Evolutionary conservation across 306 rosid genomes (phyloP), one percentile per base, ranked within the genome.

Genomic region (Citrullus colocynthis): DNA sequence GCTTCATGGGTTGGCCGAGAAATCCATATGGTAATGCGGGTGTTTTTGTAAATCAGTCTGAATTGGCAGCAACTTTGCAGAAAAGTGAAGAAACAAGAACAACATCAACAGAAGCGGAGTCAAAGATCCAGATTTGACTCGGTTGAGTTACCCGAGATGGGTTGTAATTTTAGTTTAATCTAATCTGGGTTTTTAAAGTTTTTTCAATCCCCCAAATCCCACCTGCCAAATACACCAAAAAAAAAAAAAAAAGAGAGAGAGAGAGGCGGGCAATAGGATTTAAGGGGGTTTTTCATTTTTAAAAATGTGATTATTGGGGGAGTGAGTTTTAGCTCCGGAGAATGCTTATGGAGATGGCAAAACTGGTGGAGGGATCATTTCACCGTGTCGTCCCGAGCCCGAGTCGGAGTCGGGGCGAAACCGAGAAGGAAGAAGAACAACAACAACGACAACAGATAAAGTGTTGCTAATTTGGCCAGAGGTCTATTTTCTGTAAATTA

Each of bases 321-420:
- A 79, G 58, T 55, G 32, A 81, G 83, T 77, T 58, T 76, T 62
- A n/a, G 86, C 85, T 78, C 82, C 89, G 89, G 73, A 76, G 91
- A 88, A 82, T 48, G 88, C 78, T 49, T 37, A 71, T n/a, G 93
- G 96, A 86, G 97, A 91, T 85, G 98, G 97, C 97, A 85, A 41
- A 24, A 78, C 21, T 71, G 85, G 88, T 83, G 86, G 85, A 74
- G 59, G 56, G 56, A 75, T 70, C 48, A 28, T 20, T n/a, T 82
- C 91, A 85, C 86, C 78, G 83, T 74, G 98, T 91, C 97, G 92
- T 93, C 93, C 96, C 89, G 88, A 88, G 90, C 86, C 86, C 85
- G 80, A 76, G 83, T 82, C 60, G 39, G 76, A 71, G 60, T 51
- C 59, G 59, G 77, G 77, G 24, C 59, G 16, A 28, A 63, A 44